Evolutionary conservation across 2,329 filamentous ascomycete species (phyloP), one percentile per base, ranked within the genome.

Genomic region (Orbilia ellipsospora): DNA sequence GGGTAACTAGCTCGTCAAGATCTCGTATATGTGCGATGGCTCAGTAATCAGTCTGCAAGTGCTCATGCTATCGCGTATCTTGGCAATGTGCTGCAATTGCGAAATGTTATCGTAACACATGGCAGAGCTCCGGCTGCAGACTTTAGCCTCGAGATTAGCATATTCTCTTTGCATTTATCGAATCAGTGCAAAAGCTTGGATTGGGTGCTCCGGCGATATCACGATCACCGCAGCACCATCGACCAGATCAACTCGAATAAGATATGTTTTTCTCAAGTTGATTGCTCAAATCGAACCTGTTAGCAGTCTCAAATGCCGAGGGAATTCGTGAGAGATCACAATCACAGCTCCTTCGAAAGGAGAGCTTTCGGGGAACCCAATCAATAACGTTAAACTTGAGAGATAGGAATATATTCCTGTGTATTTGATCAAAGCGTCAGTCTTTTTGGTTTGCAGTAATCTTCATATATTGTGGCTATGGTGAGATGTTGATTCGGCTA

Each of bases 1-100:
- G 66, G 66, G 66, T 70, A 63, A 6, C 31, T 36, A 36, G 31
- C 31, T 36, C 2, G 31, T 36, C 5, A 26, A 61, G 50, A 62
- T 63, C 51, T 63, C 59, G 59, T 70, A 70, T 36, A 36, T 36
- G 31, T 36, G 31, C 66, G 26, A 26, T 70, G 66, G 66, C 66
- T 70, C 66, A 70, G 45, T 70, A 70, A 70, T 70, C 66, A 40
- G 54, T 28, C 36, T 51, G 15, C 60, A 62, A 52, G 31, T 36
- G 31, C 10, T 36, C 28, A 10, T 36, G 48, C 31, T 20, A 50
- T 62, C 48, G 31, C 31, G 31, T 10, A 10, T 36, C 40, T 36
- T 36, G 61, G 65, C 65, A 55, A 20, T 44, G 7, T 10, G n/a
- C n/a, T 18, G 13, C n/a, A 56, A 42, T 13, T 16, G 31, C 23